These are phyloP conservation scores for Botryobasidium botryosum DNA, from an alignment of 768 basidiomycete genomes.

Conservation along the genomic window DNA sequence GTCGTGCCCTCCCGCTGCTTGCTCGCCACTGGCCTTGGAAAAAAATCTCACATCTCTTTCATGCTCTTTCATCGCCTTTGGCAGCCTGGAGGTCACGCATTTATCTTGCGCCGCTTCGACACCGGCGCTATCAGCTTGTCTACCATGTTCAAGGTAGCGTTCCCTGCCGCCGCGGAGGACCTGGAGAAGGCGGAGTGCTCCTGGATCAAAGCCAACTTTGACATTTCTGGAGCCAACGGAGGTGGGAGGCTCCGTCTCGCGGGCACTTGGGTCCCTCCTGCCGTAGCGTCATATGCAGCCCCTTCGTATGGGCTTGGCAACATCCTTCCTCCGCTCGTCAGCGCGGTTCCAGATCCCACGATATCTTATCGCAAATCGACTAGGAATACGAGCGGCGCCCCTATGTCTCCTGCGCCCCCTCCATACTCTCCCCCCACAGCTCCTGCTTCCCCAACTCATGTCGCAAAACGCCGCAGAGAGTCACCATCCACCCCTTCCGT, in stretches of 20 bases:
- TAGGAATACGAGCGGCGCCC: constrained; percentile 13
- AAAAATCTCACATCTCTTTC: not conserved
- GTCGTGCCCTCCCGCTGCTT: constrained; percentile 9
- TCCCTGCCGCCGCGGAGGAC: constrained; percentile 58
- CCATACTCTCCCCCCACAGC: not conserved
- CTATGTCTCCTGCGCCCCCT: not conserved
- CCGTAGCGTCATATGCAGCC: constrained; percentile 51
- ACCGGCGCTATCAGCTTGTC: constrained; percentile 84
- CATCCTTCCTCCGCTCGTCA: constrained; percentile 47
- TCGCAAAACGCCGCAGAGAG: constrained; percentile 8
- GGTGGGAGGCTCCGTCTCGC: constrained; percentile 58
- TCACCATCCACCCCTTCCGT: constrained; percentile 13
- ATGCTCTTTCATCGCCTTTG: not conserved
- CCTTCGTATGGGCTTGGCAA: constrained; percentile 43
- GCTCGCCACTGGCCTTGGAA: not conserved
- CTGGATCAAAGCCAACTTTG: constrained; percentile 70
- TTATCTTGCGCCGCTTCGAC: constrained; percentile 86
- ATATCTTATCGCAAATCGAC: constrained; percentile 62
- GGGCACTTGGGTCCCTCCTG: constrained; percentile 67
- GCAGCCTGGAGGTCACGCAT: constrained; percentile 65
- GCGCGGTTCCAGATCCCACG: constrained; percentile 61
- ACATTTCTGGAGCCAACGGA: constrained; percentile 58
- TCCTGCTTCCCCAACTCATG: constrained; percentile 18
- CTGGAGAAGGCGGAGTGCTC: constrained; percentile 65
- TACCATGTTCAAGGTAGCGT: constrained; percentile 93